Evolutionary conservation across 2,329 filamentous ascomycete genomes (phyloP).

Genomic region (Curvularia verruculosa): DNA sequence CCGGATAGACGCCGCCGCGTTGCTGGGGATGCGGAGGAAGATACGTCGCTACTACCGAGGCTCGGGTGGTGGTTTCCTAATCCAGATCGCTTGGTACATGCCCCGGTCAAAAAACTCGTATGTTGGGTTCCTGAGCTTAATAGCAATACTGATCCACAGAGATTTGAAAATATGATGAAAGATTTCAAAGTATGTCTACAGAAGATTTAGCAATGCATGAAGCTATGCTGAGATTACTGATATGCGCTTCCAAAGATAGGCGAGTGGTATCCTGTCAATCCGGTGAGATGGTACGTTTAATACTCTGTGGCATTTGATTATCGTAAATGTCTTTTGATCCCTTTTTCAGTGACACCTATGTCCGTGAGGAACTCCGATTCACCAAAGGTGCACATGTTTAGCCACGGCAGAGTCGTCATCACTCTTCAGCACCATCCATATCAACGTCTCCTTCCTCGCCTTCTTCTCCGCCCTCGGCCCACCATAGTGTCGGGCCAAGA

Average conservation of each 20-base stretch:
- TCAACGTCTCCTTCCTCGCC: slow-evolving; percentile 38
- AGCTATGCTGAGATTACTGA: neutral
- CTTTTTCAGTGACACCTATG: neutral
- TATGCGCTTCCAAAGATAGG: neutral
- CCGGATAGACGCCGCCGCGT: slow-evolving; percentile 10
- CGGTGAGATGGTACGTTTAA: neutral
- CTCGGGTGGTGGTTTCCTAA: slow-evolving; percentile 23
- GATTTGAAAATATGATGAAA: neutral
- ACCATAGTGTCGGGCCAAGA: slow-evolving; percentile 57
- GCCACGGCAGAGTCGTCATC: neutral
- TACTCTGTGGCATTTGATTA: neutral
- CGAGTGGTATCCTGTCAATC: neutral
- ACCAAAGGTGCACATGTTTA: neutral
- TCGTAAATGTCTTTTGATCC: neutral
- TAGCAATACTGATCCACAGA: neutral
- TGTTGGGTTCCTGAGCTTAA: neutral
- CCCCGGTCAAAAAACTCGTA: neutral
- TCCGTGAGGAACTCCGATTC: neutral
- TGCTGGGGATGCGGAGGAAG: slow-evolving; percentile 27
- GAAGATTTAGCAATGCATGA: neutral
- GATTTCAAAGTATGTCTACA: neutral
- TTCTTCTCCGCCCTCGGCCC: slow-evolving; percentile 43
- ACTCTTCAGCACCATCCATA: slow-evolving; percentile 36
- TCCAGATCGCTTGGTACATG: slow-evolving; percentile 13
- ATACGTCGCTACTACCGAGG: too few relatives aligned